phyloP scores from a whole-genome alignment of 1,284 basidiomycete species.

The Ustilago tritici region DNA sequence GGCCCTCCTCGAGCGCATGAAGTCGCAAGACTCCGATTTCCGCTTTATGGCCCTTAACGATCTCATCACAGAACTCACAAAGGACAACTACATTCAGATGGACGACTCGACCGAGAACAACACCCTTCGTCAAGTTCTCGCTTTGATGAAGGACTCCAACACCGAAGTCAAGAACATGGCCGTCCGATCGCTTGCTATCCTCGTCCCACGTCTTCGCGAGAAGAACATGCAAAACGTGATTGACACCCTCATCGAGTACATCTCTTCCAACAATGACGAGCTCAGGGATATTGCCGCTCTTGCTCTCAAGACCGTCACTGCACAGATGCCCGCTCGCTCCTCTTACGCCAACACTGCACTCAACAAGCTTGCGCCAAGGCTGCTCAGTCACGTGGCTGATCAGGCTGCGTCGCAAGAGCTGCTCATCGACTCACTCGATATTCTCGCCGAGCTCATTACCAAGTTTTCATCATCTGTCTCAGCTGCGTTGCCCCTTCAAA shows the following conservation, averaged over 20 bases:
- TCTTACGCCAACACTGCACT: slow-evolving; percentile 83
- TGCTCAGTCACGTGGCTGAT: slow-evolving; percentile 76
- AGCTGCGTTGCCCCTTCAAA: slow-evolving; percentile 70
- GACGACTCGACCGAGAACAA: slow-evolving; percentile 76
- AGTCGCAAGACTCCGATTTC: slow-evolving; percentile 65
- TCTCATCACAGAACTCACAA: slow-evolving; percentile 52
- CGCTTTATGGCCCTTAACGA: slow-evolving; percentile 69
- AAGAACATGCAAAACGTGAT: slow-evolving; percentile 85
- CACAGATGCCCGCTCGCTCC: slow-evolving; percentile 84
- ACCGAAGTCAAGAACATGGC: slow-evolving; percentile 98
- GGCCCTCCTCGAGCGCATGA: slow-evolving; percentile 66
- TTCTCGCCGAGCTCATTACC: slow-evolving; percentile 88
- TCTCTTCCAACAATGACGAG: slow-evolving; percentile 85
- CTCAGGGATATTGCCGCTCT: slow-evolving; percentile 88
- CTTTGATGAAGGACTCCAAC: slow-evolving; percentile 89
- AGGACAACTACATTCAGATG: slow-evolving; percentile 51
- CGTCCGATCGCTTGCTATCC: slow-evolving; percentile 78
- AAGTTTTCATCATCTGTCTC: slow-evolving; percentile 73
- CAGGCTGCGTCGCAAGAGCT: slow-evolving; percentile 78
- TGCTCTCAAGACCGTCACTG: slow-evolving; percentile 94
- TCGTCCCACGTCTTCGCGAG: slow-evolving; percentile 87
- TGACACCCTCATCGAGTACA: slow-evolving; percentile 86
- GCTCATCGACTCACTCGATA: slow-evolving; percentile 87
- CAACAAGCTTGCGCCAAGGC: slow-evolving; percentile 84
- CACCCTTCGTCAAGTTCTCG: slow-evolving; percentile 82